phyloP scores from a whole-genome alignment of 257 asterid genomes.

The Solanum sparsipilum region DNA sequence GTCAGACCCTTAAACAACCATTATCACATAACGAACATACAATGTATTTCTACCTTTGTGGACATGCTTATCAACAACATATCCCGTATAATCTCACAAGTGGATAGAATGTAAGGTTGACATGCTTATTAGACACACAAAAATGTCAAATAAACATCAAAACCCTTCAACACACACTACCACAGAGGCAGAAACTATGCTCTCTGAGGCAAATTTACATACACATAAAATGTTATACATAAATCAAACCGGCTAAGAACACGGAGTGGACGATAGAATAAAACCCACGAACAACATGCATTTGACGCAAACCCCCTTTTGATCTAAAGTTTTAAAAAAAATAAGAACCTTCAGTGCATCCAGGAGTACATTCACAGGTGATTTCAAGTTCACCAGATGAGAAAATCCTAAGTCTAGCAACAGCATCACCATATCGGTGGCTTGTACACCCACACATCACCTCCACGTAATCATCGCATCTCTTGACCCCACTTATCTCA shows the following conservation, averaged over 20 bases:
- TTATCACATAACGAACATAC: neutral
- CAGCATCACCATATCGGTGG: conserved; percentile 57
- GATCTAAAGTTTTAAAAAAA: neutral
- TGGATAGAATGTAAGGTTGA: neutral
- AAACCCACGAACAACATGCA: conserved; percentile 12
- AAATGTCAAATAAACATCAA: neutral
- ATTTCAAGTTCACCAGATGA: conserved; percentile 41
- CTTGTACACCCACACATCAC: conserved; percentile 60
- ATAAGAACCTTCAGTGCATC: conserved; percentile 39
- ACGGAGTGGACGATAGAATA: neutral
- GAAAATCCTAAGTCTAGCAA: conserved; percentile 53
- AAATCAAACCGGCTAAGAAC: neutral
- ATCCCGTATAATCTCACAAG: neutral
- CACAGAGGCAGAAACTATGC: neutral
- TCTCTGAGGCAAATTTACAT: conserved; percentile 22
- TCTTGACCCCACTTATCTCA: conserved; percentile 26
- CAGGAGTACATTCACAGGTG: conserved; percentile 51
- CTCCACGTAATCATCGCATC: conserved; percentile 38
- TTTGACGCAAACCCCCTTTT: conserved; percentile 8
- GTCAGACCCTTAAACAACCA: neutral
- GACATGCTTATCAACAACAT: neutral
- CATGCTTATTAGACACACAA: neutral
- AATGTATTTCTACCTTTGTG: neutral
- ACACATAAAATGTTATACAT: neutral
- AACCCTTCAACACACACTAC: neutral